phyloP scores from a whole-genome alignment of 768 basidiomycete genomes.

The Suillus brevipes region DNA sequence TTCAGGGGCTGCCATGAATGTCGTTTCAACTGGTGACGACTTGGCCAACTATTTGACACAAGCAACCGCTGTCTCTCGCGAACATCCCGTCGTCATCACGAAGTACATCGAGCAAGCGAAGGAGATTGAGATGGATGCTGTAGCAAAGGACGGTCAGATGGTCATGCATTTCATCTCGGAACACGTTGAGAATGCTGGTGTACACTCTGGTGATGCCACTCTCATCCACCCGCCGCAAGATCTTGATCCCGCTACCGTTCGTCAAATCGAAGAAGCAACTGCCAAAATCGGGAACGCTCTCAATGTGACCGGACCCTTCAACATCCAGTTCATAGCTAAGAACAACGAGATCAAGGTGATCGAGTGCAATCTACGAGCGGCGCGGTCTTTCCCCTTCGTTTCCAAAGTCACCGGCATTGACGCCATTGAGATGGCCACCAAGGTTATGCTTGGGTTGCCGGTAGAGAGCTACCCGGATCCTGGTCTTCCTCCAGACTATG shows the following conservation, averaged over 20 bases:
- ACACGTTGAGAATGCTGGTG: conserved; percentile 90
- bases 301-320: conserved; percentile 98
- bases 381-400: conserved; percentile 98
- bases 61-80: conserved; percentile 93
- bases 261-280: conserved; percentile 95
- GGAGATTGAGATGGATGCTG: conserved; percentile 99
- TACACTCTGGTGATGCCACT: conserved; percentile 98
- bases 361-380: conserved; percentile 97
- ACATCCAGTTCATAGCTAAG: conserved; percentile 99
- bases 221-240: conserved; percentile 98
- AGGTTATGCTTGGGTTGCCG: conserved; percentile 92
- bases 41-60: conserved; percentile 89
- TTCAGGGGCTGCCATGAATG: conserved; percentile 99
- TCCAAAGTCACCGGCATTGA: conserved; percentile 98
- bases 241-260: conserved; percentile 93
- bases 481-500: conserved; percentile 88
- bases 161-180: conserved; percentile 99
- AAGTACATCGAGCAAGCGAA: conserved; percentile 99
- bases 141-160: conserved; percentile 96
- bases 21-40: conserved; percentile 92
- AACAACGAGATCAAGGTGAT: conserved; percentile 99
- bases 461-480: conserved; percentile 89
- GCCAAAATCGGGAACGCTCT: conserved; percentile 97
- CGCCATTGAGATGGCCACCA: conserved; percentile 98
- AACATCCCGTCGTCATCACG: conserved; percentile 96